Conservation (phyloP, 1,284 basidiomycete species). For the Cystobasidium pallidum region DNA sequence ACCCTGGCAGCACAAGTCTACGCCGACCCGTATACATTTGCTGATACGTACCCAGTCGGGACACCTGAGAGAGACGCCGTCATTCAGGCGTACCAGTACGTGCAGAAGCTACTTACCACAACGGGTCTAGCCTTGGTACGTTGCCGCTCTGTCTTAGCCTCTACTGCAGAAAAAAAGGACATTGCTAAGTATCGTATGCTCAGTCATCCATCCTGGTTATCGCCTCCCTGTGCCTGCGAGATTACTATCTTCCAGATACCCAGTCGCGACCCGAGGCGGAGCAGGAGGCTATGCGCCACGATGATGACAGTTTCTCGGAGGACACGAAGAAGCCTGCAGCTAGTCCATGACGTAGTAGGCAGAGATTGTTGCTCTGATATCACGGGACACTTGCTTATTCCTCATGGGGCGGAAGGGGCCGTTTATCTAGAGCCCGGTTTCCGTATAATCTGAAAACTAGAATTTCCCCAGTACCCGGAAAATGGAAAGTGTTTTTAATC, state of each 20-base stretch:
- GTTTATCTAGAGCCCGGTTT: no score
- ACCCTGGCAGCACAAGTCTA: conserved; percentile 56
- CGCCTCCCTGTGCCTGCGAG: conserved; percentile 23
- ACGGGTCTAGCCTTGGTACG: conserved; percentile 54
- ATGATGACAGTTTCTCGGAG: not conserved
- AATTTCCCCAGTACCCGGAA: no score
- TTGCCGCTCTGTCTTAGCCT: no score
- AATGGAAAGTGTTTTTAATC: no score
- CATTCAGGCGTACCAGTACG: conserved; percentile 53
- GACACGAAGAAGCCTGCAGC: conserved; percentile 6
- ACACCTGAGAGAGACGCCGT: conserved; percentile 56
- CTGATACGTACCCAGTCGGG: conserved; percentile 54
- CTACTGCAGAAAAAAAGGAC: no score
- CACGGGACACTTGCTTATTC: no score
- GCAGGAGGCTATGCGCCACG: not conserved
- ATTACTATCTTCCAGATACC: conserved; percentile 30
- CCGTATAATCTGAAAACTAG: no score
- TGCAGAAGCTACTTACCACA: conserved; percentile 55
- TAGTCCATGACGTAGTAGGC: not conserved
- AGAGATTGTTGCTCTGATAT: no score
- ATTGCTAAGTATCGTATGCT: not conserved
- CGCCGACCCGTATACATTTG: conserved; percentile 55
- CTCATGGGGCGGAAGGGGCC: no score
- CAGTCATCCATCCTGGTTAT: conserved; percentile 29
- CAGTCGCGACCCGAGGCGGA: conserved; percentile 32